Conservation (phyloP, 2,329 filamentous ascomycete species). For the Arthroderma sp. region DNA sequence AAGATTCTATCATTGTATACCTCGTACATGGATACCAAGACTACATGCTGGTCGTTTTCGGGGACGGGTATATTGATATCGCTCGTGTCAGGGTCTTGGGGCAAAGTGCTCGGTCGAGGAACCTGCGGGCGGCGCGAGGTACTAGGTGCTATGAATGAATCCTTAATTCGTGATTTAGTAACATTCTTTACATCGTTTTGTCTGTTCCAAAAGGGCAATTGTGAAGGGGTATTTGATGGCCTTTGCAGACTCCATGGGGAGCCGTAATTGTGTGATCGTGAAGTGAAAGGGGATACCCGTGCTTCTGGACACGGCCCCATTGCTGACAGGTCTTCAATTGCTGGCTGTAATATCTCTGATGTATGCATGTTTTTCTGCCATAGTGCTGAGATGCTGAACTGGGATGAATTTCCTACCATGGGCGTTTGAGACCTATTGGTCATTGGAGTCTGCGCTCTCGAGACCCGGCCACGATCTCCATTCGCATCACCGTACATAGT, state of each 20-base stretch:
- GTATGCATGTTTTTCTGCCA: background rate
- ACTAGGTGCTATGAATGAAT: constrained; percentile 46
- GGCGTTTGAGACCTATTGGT: constrained; percentile 42
- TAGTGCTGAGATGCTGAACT: constrained; percentile 16
- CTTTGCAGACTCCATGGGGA: constrained; percentile 2
- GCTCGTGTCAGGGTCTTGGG: constrained; percentile 62
- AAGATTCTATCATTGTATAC: constrained; percentile 98
- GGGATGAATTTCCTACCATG: constrained; percentile 31
- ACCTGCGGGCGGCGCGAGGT: constrained; percentile 47
- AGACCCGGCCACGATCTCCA: constrained; percentile 47
- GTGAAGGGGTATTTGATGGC: constrained; percentile 12
- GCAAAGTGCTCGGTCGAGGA: constrained; percentile 57
- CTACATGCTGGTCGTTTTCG: constrained; percentile 63
- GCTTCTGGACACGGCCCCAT: background rate
- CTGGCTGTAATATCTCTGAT: background rate
- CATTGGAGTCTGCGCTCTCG: constrained; percentile 58
- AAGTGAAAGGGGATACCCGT: background rate
- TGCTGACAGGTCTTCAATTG: background rate
- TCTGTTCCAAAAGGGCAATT: constrained; percentile 21
- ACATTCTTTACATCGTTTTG: constrained; percentile 17
- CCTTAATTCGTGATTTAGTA: constrained; percentile 36
- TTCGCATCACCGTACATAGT: constrained; percentile 56
- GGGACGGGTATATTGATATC: constrained; percentile 56
- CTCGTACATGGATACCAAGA: constrained; percentile 95
- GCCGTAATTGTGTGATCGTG: background rate